Conservation (phyloP, 1,139 yeast genomes). For the Kluyveromyces sp. region DNA sequence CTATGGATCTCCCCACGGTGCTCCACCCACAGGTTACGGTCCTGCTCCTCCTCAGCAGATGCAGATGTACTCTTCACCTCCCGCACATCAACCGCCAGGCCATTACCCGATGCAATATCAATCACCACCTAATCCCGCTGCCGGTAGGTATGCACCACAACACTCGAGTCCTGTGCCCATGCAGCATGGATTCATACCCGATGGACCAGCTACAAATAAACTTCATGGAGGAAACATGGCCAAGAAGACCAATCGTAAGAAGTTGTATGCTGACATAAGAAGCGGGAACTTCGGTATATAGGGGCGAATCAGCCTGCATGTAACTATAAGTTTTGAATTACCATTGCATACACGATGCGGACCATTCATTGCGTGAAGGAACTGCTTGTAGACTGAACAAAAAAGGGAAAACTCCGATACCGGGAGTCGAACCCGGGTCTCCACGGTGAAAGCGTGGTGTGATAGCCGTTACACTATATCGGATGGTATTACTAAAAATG, state of each 20-base stretch:
- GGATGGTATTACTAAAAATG: slow-evolving; percentile 9
- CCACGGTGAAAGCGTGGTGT: slow-evolving; percentile 29
- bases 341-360: too few species aligned
- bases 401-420: slow-evolving; percentile 20
- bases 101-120: not conserved
- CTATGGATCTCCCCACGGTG: not conserved
- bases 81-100: slow-evolving; percentile 1
- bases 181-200: slow-evolving; percentile 5
- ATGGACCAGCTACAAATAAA: slow-evolving; percentile 15
- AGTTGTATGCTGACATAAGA: slow-evolving; percentile 27
- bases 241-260: slow-evolving; percentile 27
- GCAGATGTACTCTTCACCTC: slow-evolving; percentile 2
- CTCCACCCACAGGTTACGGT: not conserved
- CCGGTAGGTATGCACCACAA: slow-evolving; percentile 6
- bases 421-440: slow-evolving; percentile 31
- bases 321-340: not conserved
- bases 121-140: not conserved
- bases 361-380: too few species aligned
- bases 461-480: slow-evolving; percentile 24
- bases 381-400: too few species aligned
- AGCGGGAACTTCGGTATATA: slow-evolving; percentile 32
- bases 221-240: slow-evolving; percentile 26
- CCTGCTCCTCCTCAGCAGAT: slow-evolving; percentile 1
- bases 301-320: not conserved
- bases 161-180: not conserved